Evolutionary conservation across 163 green algal genomes (phyloP), one percentile per base, ranked within the genome.

Genomic region (Chlamydomonas reinhardtii): DNA sequence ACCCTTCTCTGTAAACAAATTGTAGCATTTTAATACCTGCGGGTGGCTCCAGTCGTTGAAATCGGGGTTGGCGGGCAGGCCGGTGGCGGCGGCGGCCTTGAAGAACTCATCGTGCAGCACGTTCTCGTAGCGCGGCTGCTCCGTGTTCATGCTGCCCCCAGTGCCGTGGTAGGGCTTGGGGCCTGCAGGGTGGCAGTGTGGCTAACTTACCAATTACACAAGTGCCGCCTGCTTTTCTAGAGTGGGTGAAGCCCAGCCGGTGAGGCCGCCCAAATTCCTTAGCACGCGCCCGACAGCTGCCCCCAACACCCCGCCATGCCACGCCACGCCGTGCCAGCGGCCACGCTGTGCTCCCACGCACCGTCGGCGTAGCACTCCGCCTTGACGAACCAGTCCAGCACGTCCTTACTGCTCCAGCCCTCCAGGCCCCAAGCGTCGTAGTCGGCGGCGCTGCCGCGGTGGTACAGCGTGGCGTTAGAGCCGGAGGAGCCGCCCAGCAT

Each of bases 401-500:
- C 94, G 56, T 99, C 96, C 76, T 92, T 73, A 22, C 88, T 66
- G 22, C 54, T 68, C 96, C 96, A 98, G 81, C 96, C 96, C 22
- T 90, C 72, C 74, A 98, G 85, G 65, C 89, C 92, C 96, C 96
- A 99, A 20, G 24, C 75, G 88, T 98, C 96, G 66, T 98, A 99
- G 91, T 99, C 96, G 0, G 85, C 80, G 0, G 93, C 65, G 0
- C 86, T 88, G 24, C 96, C 96, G 11, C 96, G 93, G 84, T 96
- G 89, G 93, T 99, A 99, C 72, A 98, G 90, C 11, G 95, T 98
- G 66, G 96, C 96, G 76, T 99, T 99, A 71, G 96, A 98, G 84
- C 91, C 93, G 15, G 92, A 96, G 75, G 92, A 97, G 78, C 96
- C 96, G 6, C 96, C 96, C 65, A 99, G 91, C 35, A 97, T 80